Evolutionary conservation across 2,329 filamentous ascomycete species (phyloP).

Genomic region (Neonectria neomacrospora): DNA sequence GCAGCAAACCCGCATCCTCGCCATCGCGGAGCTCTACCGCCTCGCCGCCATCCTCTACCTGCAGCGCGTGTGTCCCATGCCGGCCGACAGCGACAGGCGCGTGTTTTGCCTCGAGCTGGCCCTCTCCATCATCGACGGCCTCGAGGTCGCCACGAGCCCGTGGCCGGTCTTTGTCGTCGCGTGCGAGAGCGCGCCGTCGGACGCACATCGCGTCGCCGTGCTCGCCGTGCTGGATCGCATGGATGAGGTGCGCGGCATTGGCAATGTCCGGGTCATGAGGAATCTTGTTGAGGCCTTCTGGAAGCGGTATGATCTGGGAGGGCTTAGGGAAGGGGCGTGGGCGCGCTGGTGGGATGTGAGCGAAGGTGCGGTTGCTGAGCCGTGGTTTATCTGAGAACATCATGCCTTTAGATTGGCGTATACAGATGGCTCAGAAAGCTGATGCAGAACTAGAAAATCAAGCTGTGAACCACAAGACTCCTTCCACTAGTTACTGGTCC

Average conservation of each 20-base stretch:
- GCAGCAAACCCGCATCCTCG: constrained; percentile 45
- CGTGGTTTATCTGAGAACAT: constrained; percentile 34
- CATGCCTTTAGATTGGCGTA: not conserved
- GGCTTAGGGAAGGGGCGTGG: constrained; percentile 17
- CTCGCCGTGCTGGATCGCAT: constrained; percentile 55
- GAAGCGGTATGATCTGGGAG: constrained; percentile 57
- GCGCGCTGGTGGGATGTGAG: constrained; percentile 24
- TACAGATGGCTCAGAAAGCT: too few relatives aligned
- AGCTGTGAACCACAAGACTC: not conserved
- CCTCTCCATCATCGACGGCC: constrained; percentile 49
- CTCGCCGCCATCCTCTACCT: constrained; percentile 60
- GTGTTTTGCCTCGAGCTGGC: constrained; percentile 47
- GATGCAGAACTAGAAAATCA: not conserved
- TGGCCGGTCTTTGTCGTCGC: constrained; percentile 62
- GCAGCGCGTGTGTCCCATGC: constrained; percentile 45
- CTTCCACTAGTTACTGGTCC: not conserved
- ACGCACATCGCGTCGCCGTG: constrained; percentile 54
- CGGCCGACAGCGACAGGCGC: constrained; percentile 25
- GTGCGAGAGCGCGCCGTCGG: constrained; percentile 54
- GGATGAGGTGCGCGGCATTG: constrained; percentile 55
- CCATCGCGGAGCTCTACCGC: constrained; percentile 63
- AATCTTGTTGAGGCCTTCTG: constrained; percentile 57
- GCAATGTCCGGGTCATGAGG: constrained; percentile 57
- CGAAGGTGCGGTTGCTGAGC: constrained; percentile 28
- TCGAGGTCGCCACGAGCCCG: constrained; percentile 58